A percentile compares a stretch with the other conserved stretches of the same genome.
phyloP scores from a whole-genome alignment of 768 basidiomycete species.

The Leccinum aurantiacum region DNA sequence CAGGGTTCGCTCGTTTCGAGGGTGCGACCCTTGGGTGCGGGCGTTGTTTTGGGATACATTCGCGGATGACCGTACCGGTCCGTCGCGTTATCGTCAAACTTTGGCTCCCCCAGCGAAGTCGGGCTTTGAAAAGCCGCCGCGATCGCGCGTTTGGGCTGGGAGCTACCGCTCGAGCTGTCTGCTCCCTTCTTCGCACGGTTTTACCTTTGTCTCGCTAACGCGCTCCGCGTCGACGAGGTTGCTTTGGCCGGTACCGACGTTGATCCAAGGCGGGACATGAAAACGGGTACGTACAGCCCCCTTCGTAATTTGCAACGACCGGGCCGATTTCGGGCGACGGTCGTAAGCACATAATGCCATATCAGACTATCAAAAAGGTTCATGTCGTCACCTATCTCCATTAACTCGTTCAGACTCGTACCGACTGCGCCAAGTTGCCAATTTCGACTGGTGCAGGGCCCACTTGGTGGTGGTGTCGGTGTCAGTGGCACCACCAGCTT shows the following conservation, averaged over 20 bases:
- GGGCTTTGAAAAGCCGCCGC: not conserved
- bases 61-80: not conserved
- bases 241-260: not conserved
- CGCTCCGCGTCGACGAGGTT: not conserved
- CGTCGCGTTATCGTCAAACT: not conserved
- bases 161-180: not conserved
- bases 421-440: not conserved
- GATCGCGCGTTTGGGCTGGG: not conserved
- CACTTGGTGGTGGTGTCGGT: not conserved
- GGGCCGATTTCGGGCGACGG: not conserved
- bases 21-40: not conserved
- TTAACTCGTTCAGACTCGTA: not conserved
- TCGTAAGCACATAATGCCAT: not conserved
- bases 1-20: not conserved
- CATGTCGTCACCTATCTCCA: not conserved
- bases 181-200: not conserved
- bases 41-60: conserved; percentile 1
- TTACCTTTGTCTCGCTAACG: not conserved
- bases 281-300: conserved; percentile 3
- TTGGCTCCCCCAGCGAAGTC: not conserved
- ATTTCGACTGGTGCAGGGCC: not conserved
- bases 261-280: not conserved
- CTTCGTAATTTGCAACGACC: not conserved
- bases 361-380: not conserved
- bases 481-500: not conserved